These are phyloP conservation scores for Colletotrichum tanaceti DNA, from an alignment of 2,329 filamentous ascomycete species.

Conservation along the genomic window DNA sequence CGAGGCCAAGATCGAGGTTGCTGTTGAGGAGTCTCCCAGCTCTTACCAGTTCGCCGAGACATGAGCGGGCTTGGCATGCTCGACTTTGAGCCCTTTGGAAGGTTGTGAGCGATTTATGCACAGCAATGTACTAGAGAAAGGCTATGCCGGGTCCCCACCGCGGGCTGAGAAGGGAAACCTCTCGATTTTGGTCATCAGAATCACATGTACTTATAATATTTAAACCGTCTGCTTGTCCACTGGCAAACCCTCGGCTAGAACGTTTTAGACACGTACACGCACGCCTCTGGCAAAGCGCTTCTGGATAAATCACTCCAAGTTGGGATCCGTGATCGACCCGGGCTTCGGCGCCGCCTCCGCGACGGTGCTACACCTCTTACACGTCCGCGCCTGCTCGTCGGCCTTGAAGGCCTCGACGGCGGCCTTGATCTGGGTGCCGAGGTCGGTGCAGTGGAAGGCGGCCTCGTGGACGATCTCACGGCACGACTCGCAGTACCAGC, in stretches of 20 bases:
- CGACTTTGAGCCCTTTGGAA: not conserved
- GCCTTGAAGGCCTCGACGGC: slow-evolving; percentile 85
- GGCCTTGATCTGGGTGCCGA: slow-evolving; percentile 94
- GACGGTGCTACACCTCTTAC: slow-evolving; percentile 79
- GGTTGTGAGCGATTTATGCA: slow-evolving; percentile 5
- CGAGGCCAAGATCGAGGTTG: slow-evolving; percentile 85
- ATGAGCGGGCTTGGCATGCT: slow-evolving; percentile 50
- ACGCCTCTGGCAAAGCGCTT: not conserved
- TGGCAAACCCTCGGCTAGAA: slow-evolving; percentile 7
- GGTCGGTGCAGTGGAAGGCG: slow-evolving; percentile 86
- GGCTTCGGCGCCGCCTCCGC: slow-evolving; percentile 76
- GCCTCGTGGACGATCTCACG: slow-evolving; percentile 83
- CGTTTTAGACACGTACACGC: not conserved
- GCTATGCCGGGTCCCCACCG: not conserved
- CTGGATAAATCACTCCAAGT: slow-evolving; percentile 53
- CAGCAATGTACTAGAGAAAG: not conserved
- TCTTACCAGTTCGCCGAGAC: slow-evolving; percentile 83
- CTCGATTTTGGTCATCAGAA: slow-evolving; percentile 11
- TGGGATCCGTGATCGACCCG: slow-evolving; percentile 70
- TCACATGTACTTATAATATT: slow-evolving; percentile 32
- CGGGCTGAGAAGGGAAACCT: not conserved
- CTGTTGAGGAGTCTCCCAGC: slow-evolving; percentile 81
- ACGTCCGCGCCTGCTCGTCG: slow-evolving; percentile 76
- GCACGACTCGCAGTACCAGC: slow-evolving; percentile 89
- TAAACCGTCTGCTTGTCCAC: slow-evolving; percentile 28